phyloP scores from a whole-genome alignment of 1,284 basidiomycete genomes.

The Ustilago hordei region DNA sequence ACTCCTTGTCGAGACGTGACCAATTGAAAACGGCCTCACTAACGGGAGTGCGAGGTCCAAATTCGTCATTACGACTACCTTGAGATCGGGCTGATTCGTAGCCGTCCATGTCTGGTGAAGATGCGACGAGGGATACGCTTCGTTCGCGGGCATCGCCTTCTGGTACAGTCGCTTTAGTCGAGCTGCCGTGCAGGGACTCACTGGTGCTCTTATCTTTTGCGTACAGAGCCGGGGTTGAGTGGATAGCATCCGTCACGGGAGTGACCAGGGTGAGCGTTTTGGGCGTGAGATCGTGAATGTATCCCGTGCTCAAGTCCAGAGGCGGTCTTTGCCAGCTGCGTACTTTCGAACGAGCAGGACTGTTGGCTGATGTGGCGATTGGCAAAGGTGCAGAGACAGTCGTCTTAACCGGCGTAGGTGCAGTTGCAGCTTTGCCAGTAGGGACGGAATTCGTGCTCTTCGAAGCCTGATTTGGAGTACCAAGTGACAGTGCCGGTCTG shows the following conservation, averaged over 20 bases:
- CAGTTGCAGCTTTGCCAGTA: not conserved
- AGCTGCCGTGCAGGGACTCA: not conserved
- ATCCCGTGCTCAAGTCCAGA: constrained; percentile 37
- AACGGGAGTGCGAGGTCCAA: constrained; percentile 53
- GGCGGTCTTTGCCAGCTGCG: constrained; percentile 44
- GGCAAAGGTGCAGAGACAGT: constrained; percentile 4
- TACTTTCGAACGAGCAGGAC: constrained; percentile 35
- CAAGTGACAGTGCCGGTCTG: not conserved
- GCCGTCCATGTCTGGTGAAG: constrained; percentile 47
- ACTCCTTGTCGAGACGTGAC: constrained; percentile 40
- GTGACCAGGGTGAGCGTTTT: constrained; percentile 39
- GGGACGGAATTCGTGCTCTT: constrained; percentile 8
- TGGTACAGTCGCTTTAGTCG: not conserved
- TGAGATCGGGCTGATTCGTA: constrained; percentile 51
- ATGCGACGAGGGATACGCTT: constrained; percentile 13
- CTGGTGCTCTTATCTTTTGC: constrained; percentile 34
- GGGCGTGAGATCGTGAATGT: constrained; percentile 35
- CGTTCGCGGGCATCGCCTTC: constrained; percentile 10
- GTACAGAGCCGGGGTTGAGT: constrained; percentile 40
- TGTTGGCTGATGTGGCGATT: constrained; percentile 7
- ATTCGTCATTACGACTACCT: constrained; percentile 50
- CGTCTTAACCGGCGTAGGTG: not conserved
- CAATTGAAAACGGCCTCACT: constrained; percentile 55
- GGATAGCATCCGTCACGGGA: constrained; percentile 20
- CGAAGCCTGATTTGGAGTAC: not conserved